phyloP scores from a whole-genome alignment of 257 asterid genomes.

The Leonotis leonurus region DNA sequence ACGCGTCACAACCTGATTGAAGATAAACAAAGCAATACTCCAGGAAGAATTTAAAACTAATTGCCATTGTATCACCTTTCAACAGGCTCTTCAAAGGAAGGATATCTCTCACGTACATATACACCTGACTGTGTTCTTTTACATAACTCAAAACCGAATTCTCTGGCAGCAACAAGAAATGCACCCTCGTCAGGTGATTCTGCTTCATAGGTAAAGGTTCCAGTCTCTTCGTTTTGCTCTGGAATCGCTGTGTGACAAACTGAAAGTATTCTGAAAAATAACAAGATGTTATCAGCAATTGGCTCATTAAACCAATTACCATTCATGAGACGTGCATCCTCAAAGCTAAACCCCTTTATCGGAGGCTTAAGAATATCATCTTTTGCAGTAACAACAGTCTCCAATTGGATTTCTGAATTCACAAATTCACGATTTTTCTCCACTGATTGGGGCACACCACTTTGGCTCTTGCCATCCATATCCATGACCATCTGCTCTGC shows the following conservation, averaged over 20 bases:
- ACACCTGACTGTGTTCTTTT: conserved; percentile 77
- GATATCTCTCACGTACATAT: conserved; percentile 61
- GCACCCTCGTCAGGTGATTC: conserved; percentile 95
- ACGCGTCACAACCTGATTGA: background rate
- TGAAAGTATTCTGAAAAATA: conserved; percentile 74
- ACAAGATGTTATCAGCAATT: conserved; percentile 45
- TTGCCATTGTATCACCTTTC: conserved; percentile 48
- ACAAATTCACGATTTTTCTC: conserved; percentile 19
- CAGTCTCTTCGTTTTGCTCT: conserved; percentile 71
- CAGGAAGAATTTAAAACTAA: background rate
- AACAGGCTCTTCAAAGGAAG: conserved; percentile 56
- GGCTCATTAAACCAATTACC: conserved; percentile 82
- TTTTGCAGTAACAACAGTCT: conserved; percentile 51
- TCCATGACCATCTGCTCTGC: conserved; percentile 87
- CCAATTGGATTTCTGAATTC: conserved; percentile 63
- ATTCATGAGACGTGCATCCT: conserved; percentile 69
- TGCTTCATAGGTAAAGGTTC: conserved; percentile 66
- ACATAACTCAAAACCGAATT: conserved; percentile 88
- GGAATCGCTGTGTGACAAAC: conserved; percentile 94
- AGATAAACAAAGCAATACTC: background rate
- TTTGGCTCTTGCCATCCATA: conserved; percentile 42
- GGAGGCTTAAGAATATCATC: conserved; percentile 41
- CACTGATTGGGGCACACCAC: conserved; percentile 22
- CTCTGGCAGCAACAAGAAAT: conserved; percentile 91
- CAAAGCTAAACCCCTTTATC: conserved; percentile 85